phyloP scores from a whole-genome alignment of 1,139 yeast species.

The Pichia sp. region DNA sequence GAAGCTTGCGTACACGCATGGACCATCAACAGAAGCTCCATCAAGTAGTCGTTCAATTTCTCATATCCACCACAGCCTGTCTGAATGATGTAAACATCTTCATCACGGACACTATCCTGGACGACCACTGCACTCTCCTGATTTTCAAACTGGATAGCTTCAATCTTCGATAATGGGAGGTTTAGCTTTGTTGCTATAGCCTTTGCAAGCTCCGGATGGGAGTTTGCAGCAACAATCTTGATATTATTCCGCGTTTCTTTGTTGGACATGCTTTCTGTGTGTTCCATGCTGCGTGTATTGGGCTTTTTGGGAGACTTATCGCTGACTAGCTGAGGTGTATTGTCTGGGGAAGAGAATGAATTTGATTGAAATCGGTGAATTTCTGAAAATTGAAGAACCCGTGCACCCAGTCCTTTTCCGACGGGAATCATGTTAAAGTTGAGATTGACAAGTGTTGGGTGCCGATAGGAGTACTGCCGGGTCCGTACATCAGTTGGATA shows the following conservation, averaged over 20 bases:
- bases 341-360: background rate
- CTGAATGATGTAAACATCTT: conserved; percentile 67
- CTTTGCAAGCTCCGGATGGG: conserved; percentile 83
- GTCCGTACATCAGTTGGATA: background rate
- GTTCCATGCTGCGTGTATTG: too few species aligned
- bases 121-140: conserved; percentile 67
- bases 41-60: conserved; percentile 57
- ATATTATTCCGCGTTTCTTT: conserved; percentile 44
- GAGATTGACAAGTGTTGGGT: too few species aligned
- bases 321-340: background rate
- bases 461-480: too few species aligned
- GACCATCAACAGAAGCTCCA: conserved; percentile 66
- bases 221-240: conserved; percentile 82
- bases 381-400: too few species aligned
- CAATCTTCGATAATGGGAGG: conserved; percentile 53
- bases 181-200: conserved; percentile 62
- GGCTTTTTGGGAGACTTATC: too few species aligned
- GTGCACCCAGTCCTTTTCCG: too few species aligned
- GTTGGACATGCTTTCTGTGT: conserved; percentile 21
- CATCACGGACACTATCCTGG: conserved; percentile 73
- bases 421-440: too few species aligned
- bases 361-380: too few species aligned
- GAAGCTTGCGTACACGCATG: conserved; percentile 77
- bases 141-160: conserved; percentile 63
- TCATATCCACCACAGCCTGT: conserved; percentile 66